Evolutionary conservation across 495 filamentous ascomycete genomes (phyloP), one percentile per base, ranked within the genome.

Genomic region (Endocarpon pusillum): DNA sequence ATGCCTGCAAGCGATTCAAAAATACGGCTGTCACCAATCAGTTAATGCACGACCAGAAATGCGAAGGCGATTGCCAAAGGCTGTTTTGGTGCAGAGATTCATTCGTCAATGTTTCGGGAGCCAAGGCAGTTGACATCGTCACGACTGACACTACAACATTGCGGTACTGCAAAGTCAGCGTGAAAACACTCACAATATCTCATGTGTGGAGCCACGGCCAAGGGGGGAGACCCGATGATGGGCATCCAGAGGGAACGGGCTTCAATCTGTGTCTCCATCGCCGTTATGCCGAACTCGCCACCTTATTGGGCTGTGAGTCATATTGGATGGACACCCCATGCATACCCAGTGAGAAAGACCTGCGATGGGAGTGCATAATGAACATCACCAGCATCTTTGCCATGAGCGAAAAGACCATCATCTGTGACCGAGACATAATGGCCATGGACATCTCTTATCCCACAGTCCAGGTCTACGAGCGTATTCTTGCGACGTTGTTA

Each of bases 201-300:
- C 48, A 52, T 35, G 48, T 51, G 2, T 52, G 48, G 48, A 46
- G 41, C n/a, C 49, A 52, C 33, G 44, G 44, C 4, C 34, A 25
- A 12, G 23, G 23, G 8, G 23, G 23, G 23, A 25, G 23, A 25
- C 23, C 23, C 8, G 23, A 25, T 25, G 8, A 25, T 25, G 23
- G 8, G 12, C 8, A 12, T 8, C 8, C 23, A 8, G 23, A 25
- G 23, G 23, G 23, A 8, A 26, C 14, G 12, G 42, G 37, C 10
- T 23, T 51, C 6, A 49, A 49, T 29, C 10, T 9, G 14, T 51
- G 47, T 24, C 32, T 49, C 0, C 46, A 51, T 26, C 22, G 33
- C 3, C 40, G 46, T 7, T 51, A 46, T 29, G 12, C 14, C 3
- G 16, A 11, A 11, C 21, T 51, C 2, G 42, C 47, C 3, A 33